Percentiles rank a stretch among this genome's conserved stretches.
Evolutionary conservation across 164 flowering plant genomes (phyloP).

Genomic region (Aristolochia californica): DNA sequence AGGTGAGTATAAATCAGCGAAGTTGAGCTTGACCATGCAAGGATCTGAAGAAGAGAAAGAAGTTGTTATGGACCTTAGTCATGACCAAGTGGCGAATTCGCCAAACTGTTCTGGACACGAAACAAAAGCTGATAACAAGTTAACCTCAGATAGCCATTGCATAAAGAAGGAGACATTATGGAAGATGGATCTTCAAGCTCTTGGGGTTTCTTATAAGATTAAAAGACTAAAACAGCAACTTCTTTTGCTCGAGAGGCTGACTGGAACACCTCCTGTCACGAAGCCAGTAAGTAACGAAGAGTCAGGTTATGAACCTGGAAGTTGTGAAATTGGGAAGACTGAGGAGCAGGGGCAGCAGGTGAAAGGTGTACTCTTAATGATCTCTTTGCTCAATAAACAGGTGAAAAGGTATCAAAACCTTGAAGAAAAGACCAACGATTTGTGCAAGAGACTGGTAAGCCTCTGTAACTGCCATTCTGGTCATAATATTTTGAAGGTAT

Average conservation of each 20-base stretch:
- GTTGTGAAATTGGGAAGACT: constrained; percentile 18
- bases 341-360: constrained; percentile 15
- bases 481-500: background rate
- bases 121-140: constrained; percentile 15
- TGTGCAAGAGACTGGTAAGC: constrained; percentile 80
- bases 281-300: constrained; percentile 1
- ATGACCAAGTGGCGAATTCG: constrained; percentile 10
- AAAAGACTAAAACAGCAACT: constrained; percentile 89
- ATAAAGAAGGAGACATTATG: constrained; percentile 27
- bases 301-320: constrained; percentile 21
- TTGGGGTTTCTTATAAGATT: constrained; percentile 84
- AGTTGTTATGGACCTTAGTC: constrained; percentile 10
- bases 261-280: constrained; percentile 18
- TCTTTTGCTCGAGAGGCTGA: constrained; percentile 64
- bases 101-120: constrained; percentile 10
- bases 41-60: constrained; percentile 30
- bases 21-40: constrained; percentile 13
- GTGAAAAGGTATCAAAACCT: constrained; percentile 68
- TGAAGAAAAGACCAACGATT: constrained; percentile 64
- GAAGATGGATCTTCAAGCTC: constrained; percentile 78
- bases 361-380: constrained; percentile 30
- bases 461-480: background rate
- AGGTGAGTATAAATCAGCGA: constrained; percentile 13
- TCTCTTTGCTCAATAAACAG: constrained; percentile 68
- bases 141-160: constrained; percentile 11